Evolutionary conservation across 2,329 filamentous ascomycete genomes (phyloP).

Genomic region (Ophiobolus disseminans): DNA sequence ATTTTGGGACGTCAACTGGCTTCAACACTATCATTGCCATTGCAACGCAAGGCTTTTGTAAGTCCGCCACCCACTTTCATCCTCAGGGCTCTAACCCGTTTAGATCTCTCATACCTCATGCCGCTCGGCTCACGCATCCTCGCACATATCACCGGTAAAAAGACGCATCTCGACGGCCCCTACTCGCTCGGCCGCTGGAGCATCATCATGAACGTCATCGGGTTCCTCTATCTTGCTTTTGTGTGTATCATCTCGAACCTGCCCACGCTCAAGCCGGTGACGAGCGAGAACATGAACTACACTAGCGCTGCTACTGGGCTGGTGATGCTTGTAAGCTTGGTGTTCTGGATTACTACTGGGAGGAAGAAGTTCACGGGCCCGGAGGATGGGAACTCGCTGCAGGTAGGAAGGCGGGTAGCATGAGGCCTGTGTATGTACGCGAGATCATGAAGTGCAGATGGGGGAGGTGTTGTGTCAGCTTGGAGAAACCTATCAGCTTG

Average conservation of each 20-base stretch:
- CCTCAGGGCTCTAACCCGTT: slow-evolving; percentile 2
- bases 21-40: slow-evolving; percentile 65
- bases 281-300: slow-evolving; percentile 65
- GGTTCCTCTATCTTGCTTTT: slow-evolving; percentile 61
- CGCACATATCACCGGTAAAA: slow-evolving; percentile 53
- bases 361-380: slow-evolving; percentile 60
- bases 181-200: slow-evolving; percentile 57
- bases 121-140: slow-evolving; percentile 61
- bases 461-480: not conserved
- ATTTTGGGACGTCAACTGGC: slow-evolving; percentile 62
- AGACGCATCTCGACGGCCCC: slow-evolving; percentile 53
- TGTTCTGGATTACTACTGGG: slow-evolving; percentile 62
- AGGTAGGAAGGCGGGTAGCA: slow-evolving; percentile 10
- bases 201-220: slow-evolving; percentile 57
- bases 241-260: slow-evolving; percentile 65
- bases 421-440: not conserved
- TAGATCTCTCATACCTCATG: slow-evolving; percentile 65
- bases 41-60: slow-evolving; percentile 64
- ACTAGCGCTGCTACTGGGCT: slow-evolving; percentile 63
- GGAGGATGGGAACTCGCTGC: slow-evolving; percentile 31
- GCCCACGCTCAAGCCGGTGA: slow-evolving; percentile 59
- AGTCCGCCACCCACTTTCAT: slow-evolving; percentile 12
- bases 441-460: not conserved
- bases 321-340: slow-evolving; percentile 58
- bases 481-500: not conserved